These are phyloP conservation scores for Rhodotorula paludigena DNA, from an alignment of 768 basidiomycete genomes.

Conservation along the genomic window DNA sequence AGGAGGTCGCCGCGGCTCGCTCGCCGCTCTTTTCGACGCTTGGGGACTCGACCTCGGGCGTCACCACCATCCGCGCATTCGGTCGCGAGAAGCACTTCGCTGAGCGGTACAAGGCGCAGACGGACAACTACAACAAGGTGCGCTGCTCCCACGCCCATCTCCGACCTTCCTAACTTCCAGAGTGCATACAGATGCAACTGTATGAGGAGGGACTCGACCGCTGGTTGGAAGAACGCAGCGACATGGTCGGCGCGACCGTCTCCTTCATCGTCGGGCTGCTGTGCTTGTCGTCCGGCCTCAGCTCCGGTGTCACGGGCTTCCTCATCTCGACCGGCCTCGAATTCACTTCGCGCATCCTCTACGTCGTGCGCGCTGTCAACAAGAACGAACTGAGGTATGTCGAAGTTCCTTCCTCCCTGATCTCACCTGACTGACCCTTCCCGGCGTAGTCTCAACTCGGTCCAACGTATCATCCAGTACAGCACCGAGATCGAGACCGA, in stretches of 20 bases:
- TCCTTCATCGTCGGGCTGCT: constrained; percentile 40
- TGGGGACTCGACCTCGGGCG: constrained; percentile 48
- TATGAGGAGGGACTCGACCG: constrained; percentile 28
- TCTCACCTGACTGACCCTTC: too few species aligned
- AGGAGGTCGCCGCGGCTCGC: constrained; percentile 27
- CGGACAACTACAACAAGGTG: constrained; percentile 48
- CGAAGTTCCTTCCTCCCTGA: too few species aligned
- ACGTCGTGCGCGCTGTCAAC: constrained; percentile 50
- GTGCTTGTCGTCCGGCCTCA: constrained; percentile 17
- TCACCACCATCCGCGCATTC: constrained; percentile 50
- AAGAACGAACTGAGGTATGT: constrained; percentile 36
- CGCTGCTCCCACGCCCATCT: too few species aligned
- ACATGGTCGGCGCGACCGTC: constrained; percentile 26
- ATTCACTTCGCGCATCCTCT: constrained; percentile 50
- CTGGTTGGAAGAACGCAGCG: constrained; percentile 30
- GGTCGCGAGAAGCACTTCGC: constrained; percentile 48
- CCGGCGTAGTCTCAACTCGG: constrained; percentile 43
- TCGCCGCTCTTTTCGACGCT: constrained; percentile 50
- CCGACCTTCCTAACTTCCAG: not conserved
- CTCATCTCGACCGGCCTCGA: constrained; percentile 38
- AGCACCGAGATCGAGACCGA: constrained; percentile 34
- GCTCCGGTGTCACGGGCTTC: constrained; percentile 26
- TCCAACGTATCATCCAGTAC: constrained; percentile 52
- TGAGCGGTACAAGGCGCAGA: constrained; percentile 44
- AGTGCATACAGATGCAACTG: constrained; percentile 12